Evolutionary conservation across 305 asterid genomes (phyloP).

Genomic region (Solanum hybrid): DNA sequence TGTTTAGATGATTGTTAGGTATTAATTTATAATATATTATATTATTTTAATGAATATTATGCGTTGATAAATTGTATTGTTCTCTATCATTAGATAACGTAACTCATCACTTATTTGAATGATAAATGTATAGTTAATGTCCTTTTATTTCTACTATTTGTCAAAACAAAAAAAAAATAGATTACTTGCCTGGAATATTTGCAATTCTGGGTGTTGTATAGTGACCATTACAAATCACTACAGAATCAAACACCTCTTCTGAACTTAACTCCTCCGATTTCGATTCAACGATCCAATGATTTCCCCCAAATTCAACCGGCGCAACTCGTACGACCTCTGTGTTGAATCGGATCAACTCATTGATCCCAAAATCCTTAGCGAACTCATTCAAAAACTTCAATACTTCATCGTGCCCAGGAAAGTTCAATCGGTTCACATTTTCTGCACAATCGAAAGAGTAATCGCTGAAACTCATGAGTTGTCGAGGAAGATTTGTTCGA

Average conservation of each 20-base stretch:
- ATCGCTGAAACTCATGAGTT: conserved; percentile 48
- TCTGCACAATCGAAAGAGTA: conserved; percentile 27
- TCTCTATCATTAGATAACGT: too few relatives aligned
- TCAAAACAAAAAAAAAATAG: too few relatives aligned
- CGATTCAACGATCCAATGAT: conserved; percentile 42
- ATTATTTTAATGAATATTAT: too few relatives aligned
- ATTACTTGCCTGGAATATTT: conserved; percentile 29
- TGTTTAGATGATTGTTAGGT: too few relatives aligned
- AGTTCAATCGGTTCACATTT: conserved; percentile 17
- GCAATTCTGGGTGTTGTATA: conserved; percentile 42
- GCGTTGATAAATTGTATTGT: too few relatives aligned
- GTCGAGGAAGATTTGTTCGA: conserved; percentile 48
- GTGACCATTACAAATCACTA: conserved; percentile 58
- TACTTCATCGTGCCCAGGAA: conserved; percentile 57
- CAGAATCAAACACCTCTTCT: conserved; percentile 45
- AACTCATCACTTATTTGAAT: too few relatives aligned
- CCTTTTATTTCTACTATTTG: too few relatives aligned
- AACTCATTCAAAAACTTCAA: conserved; percentile 39
- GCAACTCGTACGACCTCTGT: conserved; percentile 47
- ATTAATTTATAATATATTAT: too few relatives aligned
- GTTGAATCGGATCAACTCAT: conserved; percentile 31
- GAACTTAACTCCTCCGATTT: conserved; percentile 9
- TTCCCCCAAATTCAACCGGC: conserved; percentile 10
- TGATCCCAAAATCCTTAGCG: conserved; percentile 27
- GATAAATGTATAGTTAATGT: too few relatives aligned